These are phyloP conservation scores for Grifola frondosa DNA, from an alignment of 1,284 basidiomycete species.

Conservation along the genomic window DNA sequence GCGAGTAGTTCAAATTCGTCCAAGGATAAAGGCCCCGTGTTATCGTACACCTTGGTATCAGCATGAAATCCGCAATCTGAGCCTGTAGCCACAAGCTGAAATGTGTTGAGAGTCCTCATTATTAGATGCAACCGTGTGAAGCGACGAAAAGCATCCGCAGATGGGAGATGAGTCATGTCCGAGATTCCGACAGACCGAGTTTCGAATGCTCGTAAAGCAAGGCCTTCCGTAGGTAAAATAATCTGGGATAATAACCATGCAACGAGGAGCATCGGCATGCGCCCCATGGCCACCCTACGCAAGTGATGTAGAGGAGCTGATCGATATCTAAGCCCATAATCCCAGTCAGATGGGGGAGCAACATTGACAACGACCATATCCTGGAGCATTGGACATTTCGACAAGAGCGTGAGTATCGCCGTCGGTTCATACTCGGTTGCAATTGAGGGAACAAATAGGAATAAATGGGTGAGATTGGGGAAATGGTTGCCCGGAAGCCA, in stretches of 20 bases:
- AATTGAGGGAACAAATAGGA: conserved; percentile 14
- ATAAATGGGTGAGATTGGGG: conserved; percentile 9
- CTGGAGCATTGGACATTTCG: conserved; percentile 6
- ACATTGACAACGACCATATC: conserved; percentile 6
- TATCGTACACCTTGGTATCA: too few relatives aligned
- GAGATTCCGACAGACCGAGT: too few relatives aligned
- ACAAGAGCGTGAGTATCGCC: conserved; percentile 6
- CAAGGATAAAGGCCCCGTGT: too few relatives aligned
- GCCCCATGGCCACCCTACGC: conserved; percentile 4
- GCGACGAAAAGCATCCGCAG: too few relatives aligned
- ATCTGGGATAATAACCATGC: too few relatives aligned
- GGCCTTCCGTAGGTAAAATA: too few relatives aligned
- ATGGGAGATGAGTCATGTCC: too few relatives aligned
- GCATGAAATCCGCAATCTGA: conserved; percentile 9
- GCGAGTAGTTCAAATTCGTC: too few relatives aligned
- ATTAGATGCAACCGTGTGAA: too few relatives aligned
- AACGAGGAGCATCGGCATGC: conserved; percentile 1
- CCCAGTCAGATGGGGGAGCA: conserved; percentile 6
- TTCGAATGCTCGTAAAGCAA: too few relatives aligned
- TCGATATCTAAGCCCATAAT: conserved; percentile 6
- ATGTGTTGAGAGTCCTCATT: too few relatives aligned
- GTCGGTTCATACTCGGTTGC: conserved; percentile 12
- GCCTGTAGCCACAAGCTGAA: conserved; percentile 17
- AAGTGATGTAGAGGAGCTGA: conserved; percentile 8
- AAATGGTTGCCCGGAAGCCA: conserved; percentile 12